Percentiles rank a stretch among this genome's conserved stretches.
Evolutionary conservation across 169 alveolate genomes (phyloP).

Genomic region (Fabrea salina): DNA sequence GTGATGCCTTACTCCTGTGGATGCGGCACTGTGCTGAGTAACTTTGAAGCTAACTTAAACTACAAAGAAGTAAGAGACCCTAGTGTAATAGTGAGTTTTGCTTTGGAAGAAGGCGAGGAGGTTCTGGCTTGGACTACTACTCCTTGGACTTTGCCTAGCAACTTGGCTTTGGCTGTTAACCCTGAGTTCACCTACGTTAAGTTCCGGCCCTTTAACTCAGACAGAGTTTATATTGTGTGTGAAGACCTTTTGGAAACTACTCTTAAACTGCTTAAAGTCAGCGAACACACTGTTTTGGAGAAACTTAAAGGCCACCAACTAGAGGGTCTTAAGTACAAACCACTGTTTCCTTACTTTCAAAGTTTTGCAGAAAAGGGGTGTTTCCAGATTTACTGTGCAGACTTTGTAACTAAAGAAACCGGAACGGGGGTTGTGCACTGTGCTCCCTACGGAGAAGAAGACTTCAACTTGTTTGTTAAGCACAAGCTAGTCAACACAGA

Average conservation of each 20-base stretch:
- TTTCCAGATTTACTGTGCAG: constrained; percentile 81
- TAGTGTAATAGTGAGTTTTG: constrained; percentile 92
- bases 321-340: constrained; percentile 86
- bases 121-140: constrained; percentile 99
- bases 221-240: constrained; percentile 82
- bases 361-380: constrained; percentile 65
- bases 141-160: constrained; percentile 99
- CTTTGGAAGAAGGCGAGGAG: constrained; percentile 72
- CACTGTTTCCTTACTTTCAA: constrained; percentile 88
- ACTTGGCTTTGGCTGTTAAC: constrained; percentile 93
- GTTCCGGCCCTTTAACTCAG: constrained; percentile 64
- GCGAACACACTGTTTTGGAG: constrained; percentile 67
- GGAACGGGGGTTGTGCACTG: constrained; percentile 99
- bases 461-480: constrained; percentile 83
- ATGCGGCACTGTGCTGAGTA: constrained; percentile 95
- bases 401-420: constrained; percentile 92
- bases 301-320: constrained; percentile 83
- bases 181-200: constrained; percentile 90
- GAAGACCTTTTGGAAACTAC: constrained; percentile 66
- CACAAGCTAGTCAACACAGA: constrained; percentile 66
- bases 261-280: constrained; percentile 44
- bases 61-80: constrained; percentile 97
- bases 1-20: constrained; percentile 99
- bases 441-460: constrained; percentile 98
- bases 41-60: constrained; percentile 96